phyloP scores from a whole-genome alignment of 106 monocot species.

The Dactylorhiza incarnata region DNA sequence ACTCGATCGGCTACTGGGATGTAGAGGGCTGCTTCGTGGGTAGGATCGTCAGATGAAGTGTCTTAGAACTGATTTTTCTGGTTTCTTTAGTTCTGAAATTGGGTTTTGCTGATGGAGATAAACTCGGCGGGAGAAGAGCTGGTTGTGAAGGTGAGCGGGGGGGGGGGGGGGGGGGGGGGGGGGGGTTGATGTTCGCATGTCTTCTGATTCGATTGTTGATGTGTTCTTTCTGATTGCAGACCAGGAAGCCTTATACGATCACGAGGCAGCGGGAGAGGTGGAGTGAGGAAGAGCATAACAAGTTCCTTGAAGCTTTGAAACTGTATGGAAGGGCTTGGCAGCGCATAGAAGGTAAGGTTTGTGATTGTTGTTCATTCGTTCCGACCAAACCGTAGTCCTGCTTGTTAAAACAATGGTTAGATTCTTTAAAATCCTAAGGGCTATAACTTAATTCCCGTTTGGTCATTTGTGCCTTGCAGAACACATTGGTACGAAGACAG shows the following conservation, averaged over 20 bases:
- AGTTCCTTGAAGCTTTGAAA: conserved; percentile 69
- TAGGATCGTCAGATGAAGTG: conserved; percentile 32
- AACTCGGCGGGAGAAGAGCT: conserved; percentile 58
- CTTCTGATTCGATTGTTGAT: background rate
- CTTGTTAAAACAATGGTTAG: too few relatives aligned
- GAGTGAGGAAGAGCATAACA: conserved; percentile 75
- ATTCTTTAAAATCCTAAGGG: too few relatives aligned
- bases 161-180: too few relatives aligned
- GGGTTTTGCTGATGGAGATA: conserved; percentile 29
- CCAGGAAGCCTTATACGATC: conserved; percentile 81
- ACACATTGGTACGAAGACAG: conserved; percentile 59
- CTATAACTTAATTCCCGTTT: too few relatives aligned
- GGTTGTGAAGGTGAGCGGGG: conserved; percentile 33
- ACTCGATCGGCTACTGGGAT: conserved; percentile 14
- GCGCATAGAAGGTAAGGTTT: conserved; percentile 57
- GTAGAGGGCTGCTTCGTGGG: conserved; percentile 21
- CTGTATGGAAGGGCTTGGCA: conserved; percentile 84
- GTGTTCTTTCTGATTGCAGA: conserved; percentile 11
- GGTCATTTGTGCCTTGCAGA: conserved; percentile 15
- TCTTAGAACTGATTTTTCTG: background rate
- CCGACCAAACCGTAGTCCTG: too few relatives aligned
- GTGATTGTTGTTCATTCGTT: background rate
- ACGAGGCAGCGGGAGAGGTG: conserved; percentile 85
- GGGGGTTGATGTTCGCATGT: background rate
- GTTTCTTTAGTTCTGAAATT: background rate